Base-by-base conservation (phyloP, 306 rosid species). In the Morella rubra region DNA sequence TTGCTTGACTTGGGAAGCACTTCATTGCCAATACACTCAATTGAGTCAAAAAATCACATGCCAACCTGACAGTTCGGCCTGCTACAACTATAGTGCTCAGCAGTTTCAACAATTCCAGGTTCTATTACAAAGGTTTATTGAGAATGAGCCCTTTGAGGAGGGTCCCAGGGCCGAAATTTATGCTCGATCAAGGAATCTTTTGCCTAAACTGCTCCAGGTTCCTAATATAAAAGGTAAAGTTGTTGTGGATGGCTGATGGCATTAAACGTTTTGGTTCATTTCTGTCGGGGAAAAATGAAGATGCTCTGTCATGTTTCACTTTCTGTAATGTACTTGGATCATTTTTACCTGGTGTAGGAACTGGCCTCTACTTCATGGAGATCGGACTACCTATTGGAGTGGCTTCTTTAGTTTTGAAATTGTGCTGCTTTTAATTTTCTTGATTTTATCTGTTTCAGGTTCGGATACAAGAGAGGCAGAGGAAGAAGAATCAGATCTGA, bases 1-100 rank as follows among this genome's bases (percentile, higher is more conserved):
- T 32, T 87, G 96, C 86, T 88, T 92, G 89, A 86, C 97, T 59
- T 95, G 98, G 98, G 98, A 95, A 80, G 97, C 97, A 27, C 96
- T 95, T 78, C 98, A 95, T 65, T 95, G 98, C 79, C 98, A 92
- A 76, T 92, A 86, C 86, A 90, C 89, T 72, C 97, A 95, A 67
- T 82, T 88, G 76, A 86, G 81, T 84, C 94, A 89, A 74, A 86
- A 90, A 85, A 86, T 92, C 86, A 72, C 85, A 13, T 90, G 95
- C 89, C 96, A 92, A 84, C 92, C 89, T 54, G 96, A 92, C 74
- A 86, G 82, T 84, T 82, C 92, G 56, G 79, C 87, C 44, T 80
- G 85, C 83, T 95, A 92, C 85, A 90, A 86, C 81, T 86, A 86
- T 27, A 92, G 96, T 76, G 97, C 92, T 1, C 93, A 92, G 77